These are phyloP conservation scores for Xylariaceae sp. DNA, from an alignment of 2,329 filamentous ascomycete species.

Conservation along the genomic window DNA sequence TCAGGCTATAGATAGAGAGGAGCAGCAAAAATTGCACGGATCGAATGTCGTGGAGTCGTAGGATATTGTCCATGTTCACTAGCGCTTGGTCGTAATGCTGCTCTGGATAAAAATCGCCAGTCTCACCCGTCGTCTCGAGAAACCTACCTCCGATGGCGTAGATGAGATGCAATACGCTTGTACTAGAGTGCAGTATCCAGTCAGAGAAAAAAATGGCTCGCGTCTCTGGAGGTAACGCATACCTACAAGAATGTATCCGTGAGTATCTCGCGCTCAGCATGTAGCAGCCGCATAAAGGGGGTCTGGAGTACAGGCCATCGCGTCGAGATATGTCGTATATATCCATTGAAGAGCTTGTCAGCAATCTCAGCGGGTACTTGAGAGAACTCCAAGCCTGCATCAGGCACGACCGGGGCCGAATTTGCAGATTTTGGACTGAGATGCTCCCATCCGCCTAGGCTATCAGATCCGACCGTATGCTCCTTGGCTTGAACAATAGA, in stretches of 20 bases:
- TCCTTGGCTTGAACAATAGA: slow-evolving; percentile 17
- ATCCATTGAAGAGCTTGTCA: slow-evolving; percentile 20
- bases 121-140: slow-evolving; percentile 26
- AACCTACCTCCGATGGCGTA: slow-evolving; percentile 28
- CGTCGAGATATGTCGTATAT: slow-evolving; percentile 22
- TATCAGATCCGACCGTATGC: background rate
- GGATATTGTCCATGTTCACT: slow-evolving; percentile 13
- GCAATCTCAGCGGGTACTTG: slow-evolving; percentile 17
- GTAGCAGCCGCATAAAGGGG: slow-evolving; percentile 16
- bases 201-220: too few relatives aligned
- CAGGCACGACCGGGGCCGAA: slow-evolving; percentile 1
- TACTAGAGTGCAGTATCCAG: slow-evolving; percentile 4
- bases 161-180: slow-evolving; percentile 22
- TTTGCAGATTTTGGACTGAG: slow-evolving; percentile 8
- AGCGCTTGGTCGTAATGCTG: slow-evolving; percentile 15
- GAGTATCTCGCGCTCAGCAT: slow-evolving; percentile 13
- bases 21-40: slow-evolving; percentile 17
- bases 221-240: background rate
- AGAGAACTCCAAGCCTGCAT: slow-evolving; percentile 9
- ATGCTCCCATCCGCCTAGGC: slow-evolving; percentile 4
- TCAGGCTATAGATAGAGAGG: slow-evolving; percentile 14
- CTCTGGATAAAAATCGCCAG: slow-evolving; percentile 14
- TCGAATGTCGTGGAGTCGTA: slow-evolving; percentile 14
- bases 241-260: slow-evolving; percentile 15
- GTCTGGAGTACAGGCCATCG: slow-evolving; percentile 22